Percentiles rank a stretch among this genome's conserved stretches.
These are phyloP conservation scores for Globisporangium solare DNA, from an alignment of 352 stramenopile species.

Conservation along the genomic window DNA sequence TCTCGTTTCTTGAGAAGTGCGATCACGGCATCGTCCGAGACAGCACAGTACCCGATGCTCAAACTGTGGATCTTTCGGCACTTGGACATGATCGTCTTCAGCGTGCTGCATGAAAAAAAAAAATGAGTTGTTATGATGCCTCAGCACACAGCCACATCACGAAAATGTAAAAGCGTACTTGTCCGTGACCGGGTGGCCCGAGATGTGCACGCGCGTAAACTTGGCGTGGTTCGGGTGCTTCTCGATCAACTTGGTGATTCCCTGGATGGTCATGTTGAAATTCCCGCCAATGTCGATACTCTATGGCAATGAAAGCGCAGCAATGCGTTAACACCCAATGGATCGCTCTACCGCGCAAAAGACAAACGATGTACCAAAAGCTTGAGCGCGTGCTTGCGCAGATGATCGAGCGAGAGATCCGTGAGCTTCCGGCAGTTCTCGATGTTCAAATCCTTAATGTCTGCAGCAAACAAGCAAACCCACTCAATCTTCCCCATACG, in stretches of 20 bases:
- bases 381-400: conserved; percentile 76
- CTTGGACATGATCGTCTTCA: conserved; percentile 85
- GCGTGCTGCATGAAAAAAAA: conserved; percentile 39
- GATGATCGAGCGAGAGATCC: conserved; percentile 65
- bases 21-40: conserved; percentile 84
- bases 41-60: conserved; percentile 79
- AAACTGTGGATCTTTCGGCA: conserved; percentile 87
- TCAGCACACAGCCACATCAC: background rate
- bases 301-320: conserved; percentile 20
- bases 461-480: conserved; percentile 18
- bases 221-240: conserved; percentile 89
- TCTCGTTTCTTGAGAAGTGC: conserved; percentile 81
- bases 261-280: conserved; percentile 88
- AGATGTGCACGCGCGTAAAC: conserved; percentile 84
- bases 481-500: background rate
- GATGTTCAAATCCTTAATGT: conserved; percentile 86
- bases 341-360: background rate
- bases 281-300: conserved; percentile 83
- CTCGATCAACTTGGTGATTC: conserved; percentile 86
- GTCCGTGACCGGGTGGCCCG: conserved; percentile 75
- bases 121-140: background rate
- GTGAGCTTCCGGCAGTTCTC: conserved; percentile 89
- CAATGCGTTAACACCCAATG: background rate
- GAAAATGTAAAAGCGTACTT: conserved; percentile 47
- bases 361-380: conserved; percentile 44